These are phyloP conservation scores for Akebia trifoliata DNA, from an alignment of 164 flowering plant species.

Conservation along the genomic window DNA sequence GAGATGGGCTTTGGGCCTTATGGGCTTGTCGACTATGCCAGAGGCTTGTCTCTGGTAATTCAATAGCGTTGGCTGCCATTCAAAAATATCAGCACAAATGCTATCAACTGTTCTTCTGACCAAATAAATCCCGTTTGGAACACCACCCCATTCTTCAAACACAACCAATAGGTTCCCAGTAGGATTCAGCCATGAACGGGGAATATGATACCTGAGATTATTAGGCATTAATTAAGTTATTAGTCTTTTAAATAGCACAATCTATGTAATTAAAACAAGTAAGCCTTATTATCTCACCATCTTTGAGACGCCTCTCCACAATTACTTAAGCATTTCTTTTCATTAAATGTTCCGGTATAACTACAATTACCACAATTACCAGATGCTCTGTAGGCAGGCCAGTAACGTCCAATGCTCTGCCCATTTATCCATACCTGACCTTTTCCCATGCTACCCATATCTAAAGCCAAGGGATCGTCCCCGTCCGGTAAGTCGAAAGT, in stretches of 20 bases:
- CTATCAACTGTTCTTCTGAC: constrained; percentile 35
- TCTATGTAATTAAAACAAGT: background rate
- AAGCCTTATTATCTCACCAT: constrained; percentile 38
- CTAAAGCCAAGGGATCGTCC: constrained; percentile 66
- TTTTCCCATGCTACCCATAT: constrained; percentile 81
- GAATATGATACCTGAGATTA: constrained; percentile 68
- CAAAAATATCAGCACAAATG: constrained; percentile 45
- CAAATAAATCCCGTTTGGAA: constrained; percentile 46
- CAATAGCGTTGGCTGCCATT: constrained; percentile 41
- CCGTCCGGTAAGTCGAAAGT: constrained; percentile 64
- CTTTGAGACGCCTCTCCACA: constrained; percentile 71
- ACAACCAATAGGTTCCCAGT: constrained; percentile 47
- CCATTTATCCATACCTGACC: constrained; percentile 91
- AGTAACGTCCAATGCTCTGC: constrained; percentile 68
- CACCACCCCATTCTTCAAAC: constrained; percentile 81
- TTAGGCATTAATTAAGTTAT: constrained; percentile 5
- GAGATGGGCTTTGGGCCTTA: constrained; percentile 44
- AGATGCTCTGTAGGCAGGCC: constrained; percentile 67
- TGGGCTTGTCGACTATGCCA: constrained; percentile 16
- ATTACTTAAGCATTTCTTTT: constrained; percentile 50
- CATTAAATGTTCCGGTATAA: constrained; percentile 53
- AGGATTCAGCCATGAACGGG: constrained; percentile 62
- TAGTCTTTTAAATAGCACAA: background rate
- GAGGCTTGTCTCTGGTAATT: constrained; percentile 25
- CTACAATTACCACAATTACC: constrained; percentile 59